Percentiles rank a stretch among this genome's conserved stretches.
Evolutionary conservation across 2,329 filamentous ascomycete genomes (phyloP).

Genomic region (Aspergillus clavatus): DNA sequence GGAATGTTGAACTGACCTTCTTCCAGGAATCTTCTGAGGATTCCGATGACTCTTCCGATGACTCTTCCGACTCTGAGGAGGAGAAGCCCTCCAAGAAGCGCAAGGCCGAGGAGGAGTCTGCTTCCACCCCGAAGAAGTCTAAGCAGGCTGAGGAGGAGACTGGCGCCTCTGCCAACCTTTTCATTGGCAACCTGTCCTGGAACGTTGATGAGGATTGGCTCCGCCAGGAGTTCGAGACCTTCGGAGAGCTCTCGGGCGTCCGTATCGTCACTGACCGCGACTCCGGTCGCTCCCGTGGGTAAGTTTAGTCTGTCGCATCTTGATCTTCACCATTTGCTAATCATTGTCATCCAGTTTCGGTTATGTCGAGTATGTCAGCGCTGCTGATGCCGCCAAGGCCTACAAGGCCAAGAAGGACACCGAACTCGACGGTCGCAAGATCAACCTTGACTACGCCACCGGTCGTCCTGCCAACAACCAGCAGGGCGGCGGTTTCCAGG

Average conservation of each 20-base stretch:
- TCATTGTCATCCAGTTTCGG: constrained; percentile 58
- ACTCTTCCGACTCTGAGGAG: constrained; percentile 27
- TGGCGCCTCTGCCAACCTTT: constrained; percentile 59
- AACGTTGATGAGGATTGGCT: constrained; percentile 81
- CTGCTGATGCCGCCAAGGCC: constrained; percentile 65
- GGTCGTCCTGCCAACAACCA: constrained; percentile 54
- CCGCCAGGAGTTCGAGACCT: constrained; percentile 73
- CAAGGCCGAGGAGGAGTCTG: constrained; percentile 45
- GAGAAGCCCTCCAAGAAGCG: constrained; percentile 43
- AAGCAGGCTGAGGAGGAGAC: constrained; percentile 57
- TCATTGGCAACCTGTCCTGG: constrained; percentile 88
- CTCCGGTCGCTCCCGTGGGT: constrained; percentile 77
- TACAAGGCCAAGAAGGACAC: constrained; percentile 68
- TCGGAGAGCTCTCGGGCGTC: constrained; percentile 65
- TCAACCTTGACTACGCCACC: constrained; percentile 76
- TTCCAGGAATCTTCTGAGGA: constrained; percentile 10
- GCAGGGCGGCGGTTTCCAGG: constrained; percentile 51
- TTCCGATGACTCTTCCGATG: constrained; percentile 20
- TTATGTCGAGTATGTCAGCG: constrained; percentile 78
- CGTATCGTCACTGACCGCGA: constrained; percentile 81
- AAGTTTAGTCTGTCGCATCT: constrained; percentile 23
- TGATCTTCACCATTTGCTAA: constrained; percentile 5
- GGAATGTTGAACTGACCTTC: constrained; percentile 2
- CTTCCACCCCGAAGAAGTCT: constrained; percentile 53
- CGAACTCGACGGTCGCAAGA: constrained; percentile 66